Evolutionary conservation across 2,329 filamentous ascomycete genomes (phyloP).

Genomic region (Penicillium sp.): DNA sequence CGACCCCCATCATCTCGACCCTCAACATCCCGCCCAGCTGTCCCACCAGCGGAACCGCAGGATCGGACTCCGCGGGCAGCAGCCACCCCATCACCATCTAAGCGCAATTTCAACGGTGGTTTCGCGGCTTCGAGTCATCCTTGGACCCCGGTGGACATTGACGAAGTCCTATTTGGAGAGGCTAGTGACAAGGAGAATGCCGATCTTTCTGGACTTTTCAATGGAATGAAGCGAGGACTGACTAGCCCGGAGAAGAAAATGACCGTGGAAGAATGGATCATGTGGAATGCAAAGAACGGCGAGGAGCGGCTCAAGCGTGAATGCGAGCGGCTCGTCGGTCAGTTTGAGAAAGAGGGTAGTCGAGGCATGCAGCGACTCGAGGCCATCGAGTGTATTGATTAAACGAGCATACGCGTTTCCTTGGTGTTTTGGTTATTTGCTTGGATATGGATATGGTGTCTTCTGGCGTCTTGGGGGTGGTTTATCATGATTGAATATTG

Average conservation of each 20-base stretch:
- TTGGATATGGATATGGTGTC: slow-evolving; percentile 4
- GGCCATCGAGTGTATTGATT: slow-evolving; percentile 60
- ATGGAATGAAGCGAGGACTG: slow-evolving; percentile 59
- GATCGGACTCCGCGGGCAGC: slow-evolving; percentile 45
- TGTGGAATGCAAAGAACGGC: slow-evolving; percentile 74
- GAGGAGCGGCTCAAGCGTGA: slow-evolving; percentile 77
- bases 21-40: slow-evolving; percentile 45
- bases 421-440: background rate
- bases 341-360: slow-evolving; percentile 80
- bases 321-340: slow-evolving; percentile 78
- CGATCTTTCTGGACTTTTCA: slow-evolving; percentile 50
- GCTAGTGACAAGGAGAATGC: slow-evolving; percentile 51
- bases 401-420: slow-evolving; percentile 14
- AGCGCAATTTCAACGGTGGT: slow-evolving; percentile 52
- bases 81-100: slow-evolving; percentile 60
- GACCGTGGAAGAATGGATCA: slow-evolving; percentile 93
- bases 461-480: background rate
- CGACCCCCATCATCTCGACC: slow-evolving; percentile 69
- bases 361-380: slow-evolving; percentile 77
- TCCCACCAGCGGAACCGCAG: slow-evolving; percentile 34
- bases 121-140: slow-evolving; percentile 58
- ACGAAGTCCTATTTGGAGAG: slow-evolving; percentile 54
- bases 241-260: slow-evolving; percentile 79
- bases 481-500: slow-evolving; percentile 1
- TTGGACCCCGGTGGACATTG: slow-evolving; percentile 77